Conservation (phyloP, 371 early-diverging fungal genomes). For the Funneliformis caledonium region DNA sequence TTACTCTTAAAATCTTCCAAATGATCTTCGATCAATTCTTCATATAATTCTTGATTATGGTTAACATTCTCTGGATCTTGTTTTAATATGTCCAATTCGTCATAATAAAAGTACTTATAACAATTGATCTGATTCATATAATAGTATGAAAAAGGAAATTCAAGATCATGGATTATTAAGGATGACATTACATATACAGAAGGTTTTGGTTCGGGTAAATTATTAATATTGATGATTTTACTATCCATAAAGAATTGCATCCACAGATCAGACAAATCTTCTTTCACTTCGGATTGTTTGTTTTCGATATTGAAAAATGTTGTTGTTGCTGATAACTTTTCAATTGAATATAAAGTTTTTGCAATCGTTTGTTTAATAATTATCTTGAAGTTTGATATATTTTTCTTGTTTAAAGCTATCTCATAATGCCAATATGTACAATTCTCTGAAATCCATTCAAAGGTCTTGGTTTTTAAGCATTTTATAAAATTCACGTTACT, state of each 20-base stretch:
- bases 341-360: constrained; percentile 22
- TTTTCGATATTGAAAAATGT: constrained; percentile 23
- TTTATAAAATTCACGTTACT: background rate
- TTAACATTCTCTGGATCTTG: constrained; percentile 39
- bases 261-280: constrained; percentile 18
- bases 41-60: background rate
- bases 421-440: constrained; percentile 35
- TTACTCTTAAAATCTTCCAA: constrained; percentile 19
- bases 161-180: constrained; percentile 11
- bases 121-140: constrained; percentile 32
- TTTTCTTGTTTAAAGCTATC: constrained; percentile 26
- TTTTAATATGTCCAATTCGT: constrained; percentile 2
- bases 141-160: constrained; percentile 40
- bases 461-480: background rate
- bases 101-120: constrained; percentile 30
- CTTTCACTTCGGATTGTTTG: background rate
- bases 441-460: constrained; percentile 1
- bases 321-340: constrained; percentile 23
- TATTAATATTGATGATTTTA: constrained; percentile 24
- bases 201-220: constrained; percentile 12
- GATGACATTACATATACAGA: constrained; percentile 14
- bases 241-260: constrained; percentile 26
- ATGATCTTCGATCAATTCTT: background rate
- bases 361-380: constrained; percentile 32
- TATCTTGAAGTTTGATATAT: constrained; percentile 25